Percentiles rank a stretch among this genome's conserved stretches.
Conservation (phyloP, 257 asterid genomes). For the Ehretia macrophylla region DNA sequence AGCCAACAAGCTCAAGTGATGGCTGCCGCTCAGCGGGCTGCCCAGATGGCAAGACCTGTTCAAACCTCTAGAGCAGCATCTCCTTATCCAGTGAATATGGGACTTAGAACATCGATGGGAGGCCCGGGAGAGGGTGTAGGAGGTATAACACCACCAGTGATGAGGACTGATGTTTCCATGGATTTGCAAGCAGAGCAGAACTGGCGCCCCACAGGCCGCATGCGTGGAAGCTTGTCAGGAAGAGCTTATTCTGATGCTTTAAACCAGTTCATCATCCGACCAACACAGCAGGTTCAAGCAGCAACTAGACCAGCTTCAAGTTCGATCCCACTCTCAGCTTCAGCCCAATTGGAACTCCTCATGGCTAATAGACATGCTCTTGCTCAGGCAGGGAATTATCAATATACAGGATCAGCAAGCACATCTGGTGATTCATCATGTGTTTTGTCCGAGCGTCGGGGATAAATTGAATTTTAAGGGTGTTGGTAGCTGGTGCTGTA, state of each 20-base stretch:
- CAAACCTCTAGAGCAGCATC: slow-evolving; percentile 31
- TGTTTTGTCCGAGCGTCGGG: slow-evolving; percentile 31
- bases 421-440: slow-evolving; percentile 24
- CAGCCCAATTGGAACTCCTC: background rate
- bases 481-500: too few relatives aligned
- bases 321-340: background rate
- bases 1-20: slow-evolving; percentile 31
- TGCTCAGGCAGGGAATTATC: background rate
- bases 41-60: slow-evolving; percentile 25
- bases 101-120: slow-evolving; percentile 12
- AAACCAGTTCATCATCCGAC: background rate
- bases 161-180: slow-evolving; percentile 17
- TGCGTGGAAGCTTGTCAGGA: slow-evolving; percentile 30
- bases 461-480: slow-evolving; percentile 19
- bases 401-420: slow-evolving; percentile 12
- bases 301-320: background rate
- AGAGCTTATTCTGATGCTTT: slow-evolving; percentile 18
- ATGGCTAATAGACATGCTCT: background rate
- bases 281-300: slow-evolving; percentile 6
- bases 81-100: slow-evolving; percentile 26
- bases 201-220: slow-evolving; percentile 29
- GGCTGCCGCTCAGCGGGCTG: slow-evolving; percentile 36
- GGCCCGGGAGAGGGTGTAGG: slow-evolving; percentile 31
- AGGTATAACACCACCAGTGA: slow-evolving; percentile 24
- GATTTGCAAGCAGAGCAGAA: slow-evolving; percentile 20